Conservation (phyloP, 148 eudicot species). For the Camellia lanceoleosa region DNA sequence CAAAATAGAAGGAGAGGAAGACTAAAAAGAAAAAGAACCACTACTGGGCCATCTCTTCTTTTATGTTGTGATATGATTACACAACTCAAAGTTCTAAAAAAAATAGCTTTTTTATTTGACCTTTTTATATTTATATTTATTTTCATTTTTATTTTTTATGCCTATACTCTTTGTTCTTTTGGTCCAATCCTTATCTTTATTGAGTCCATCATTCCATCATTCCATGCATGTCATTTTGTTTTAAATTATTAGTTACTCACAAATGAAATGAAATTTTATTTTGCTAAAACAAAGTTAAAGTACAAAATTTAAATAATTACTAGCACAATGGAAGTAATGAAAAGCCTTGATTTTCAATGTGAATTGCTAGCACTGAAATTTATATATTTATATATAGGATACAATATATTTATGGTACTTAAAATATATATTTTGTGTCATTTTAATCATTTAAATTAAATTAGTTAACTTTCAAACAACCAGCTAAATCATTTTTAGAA, state of each 20-base stretch:
- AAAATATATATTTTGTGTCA: too few species aligned
- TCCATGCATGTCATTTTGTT: slow-evolving; percentile 3
- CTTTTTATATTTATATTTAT: neutral
- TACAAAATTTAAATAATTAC: neutral
- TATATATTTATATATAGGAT: too few species aligned
- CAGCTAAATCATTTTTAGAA: too few species aligned
- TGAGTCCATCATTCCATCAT: neutral
- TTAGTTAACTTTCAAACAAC: too few species aligned
- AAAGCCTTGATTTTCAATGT: too few species aligned
- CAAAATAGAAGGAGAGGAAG: neutral
- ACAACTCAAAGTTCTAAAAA: slow-evolving; percentile 4
- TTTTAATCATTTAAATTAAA: too few species aligned
- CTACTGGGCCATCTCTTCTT: slow-evolving; percentile 2
- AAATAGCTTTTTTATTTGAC: slow-evolving; percentile 7
- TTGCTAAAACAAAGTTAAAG: neutral
- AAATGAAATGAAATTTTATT: neutral
- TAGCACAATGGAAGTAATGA: too few species aligned
- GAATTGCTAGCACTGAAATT: too few species aligned
- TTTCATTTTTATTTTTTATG: neutral
- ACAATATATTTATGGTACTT: too few species aligned
- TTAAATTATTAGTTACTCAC: neutral
- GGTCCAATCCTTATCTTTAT: slow-evolving; percentile 5
- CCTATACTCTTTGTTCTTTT: slow-evolving; percentile 13
- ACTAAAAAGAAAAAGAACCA: slow-evolving; percentile 7
- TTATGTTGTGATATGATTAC: neutral